Percentiles rank a stretch among this genome's conserved stretches.
Evolutionary conservation across 1,284 basidiomycete species (phyloP).

Genomic region (Chalciporus sp.): DNA sequence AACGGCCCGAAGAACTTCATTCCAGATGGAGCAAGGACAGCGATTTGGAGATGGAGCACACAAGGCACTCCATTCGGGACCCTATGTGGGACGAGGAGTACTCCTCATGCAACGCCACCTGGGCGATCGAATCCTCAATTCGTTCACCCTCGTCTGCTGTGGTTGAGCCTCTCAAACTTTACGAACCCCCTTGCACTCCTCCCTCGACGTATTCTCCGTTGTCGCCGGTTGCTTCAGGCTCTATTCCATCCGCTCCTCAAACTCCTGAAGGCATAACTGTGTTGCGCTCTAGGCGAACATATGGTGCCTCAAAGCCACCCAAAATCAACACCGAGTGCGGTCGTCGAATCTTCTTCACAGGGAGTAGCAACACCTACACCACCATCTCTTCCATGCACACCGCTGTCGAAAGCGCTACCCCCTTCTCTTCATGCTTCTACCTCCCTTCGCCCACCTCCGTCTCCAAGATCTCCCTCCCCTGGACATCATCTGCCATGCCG

Average conservation of each 20-base stretch:
- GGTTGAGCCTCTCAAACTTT: constrained; percentile 37
- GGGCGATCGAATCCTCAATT: constrained; percentile 45
- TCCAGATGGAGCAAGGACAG: constrained; percentile 71
- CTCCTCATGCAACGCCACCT: constrained; percentile 42
- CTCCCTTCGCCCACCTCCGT: constrained; percentile 46
- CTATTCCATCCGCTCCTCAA: constrained; percentile 44
- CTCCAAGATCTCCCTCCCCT: constrained; percentile 40
- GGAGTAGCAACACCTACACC: constrained; percentile 51
- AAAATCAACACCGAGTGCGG: constrained; percentile 62
- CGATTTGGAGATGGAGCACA: constrained; percentile 64
- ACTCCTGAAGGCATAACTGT: constrained; percentile 55
- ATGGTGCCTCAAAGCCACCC: constrained; percentile 46
- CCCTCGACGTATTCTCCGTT: constrained; percentile 41
- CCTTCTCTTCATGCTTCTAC: constrained; percentile 55
- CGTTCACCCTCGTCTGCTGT: constrained; percentile 34
- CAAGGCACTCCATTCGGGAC: constrained; percentile 43
- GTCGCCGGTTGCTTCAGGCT: constrained; percentile 41
- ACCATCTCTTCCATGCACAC: constrained; percentile 70
- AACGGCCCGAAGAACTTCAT: constrained; percentile 37
- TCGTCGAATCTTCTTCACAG: constrained; percentile 54
- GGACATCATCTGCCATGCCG: constrained; percentile 40
- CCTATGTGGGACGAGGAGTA: constrained; percentile 42
- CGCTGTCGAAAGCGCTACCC: constrained; percentile 61
- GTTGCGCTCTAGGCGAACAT: constrained; percentile 36
- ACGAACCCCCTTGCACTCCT: constrained; percentile 36